phyloP scores from a whole-genome alignment of 1,284 basidiomycete genomes.

The Neonothopanus nambi region DNA sequence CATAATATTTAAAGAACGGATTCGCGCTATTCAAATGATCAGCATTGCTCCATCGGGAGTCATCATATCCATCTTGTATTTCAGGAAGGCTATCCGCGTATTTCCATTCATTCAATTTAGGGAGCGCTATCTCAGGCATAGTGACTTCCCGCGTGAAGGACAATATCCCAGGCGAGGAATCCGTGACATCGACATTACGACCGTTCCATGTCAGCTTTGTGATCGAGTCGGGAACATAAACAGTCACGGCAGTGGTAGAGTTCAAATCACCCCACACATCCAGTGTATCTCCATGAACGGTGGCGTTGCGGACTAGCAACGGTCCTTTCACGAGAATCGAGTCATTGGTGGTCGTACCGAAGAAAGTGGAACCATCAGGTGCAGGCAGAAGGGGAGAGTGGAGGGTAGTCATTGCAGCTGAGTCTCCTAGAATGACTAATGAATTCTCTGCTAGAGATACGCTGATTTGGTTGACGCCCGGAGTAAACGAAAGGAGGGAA shows the following conservation, averaged over 20 bases:
- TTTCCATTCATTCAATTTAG: slow-evolving; percentile 27
- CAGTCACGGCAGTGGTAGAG: slow-evolving; percentile 28
- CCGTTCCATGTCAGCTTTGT: slow-evolving; percentile 36
- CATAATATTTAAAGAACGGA: slow-evolving; percentile 22
- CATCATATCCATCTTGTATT: slow-evolving; percentile 30
- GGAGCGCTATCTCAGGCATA: not conserved
- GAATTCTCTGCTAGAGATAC: slow-evolving; percentile 1
- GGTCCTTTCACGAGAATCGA: slow-evolving; percentile 47
- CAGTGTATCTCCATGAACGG: slow-evolving; percentile 33
- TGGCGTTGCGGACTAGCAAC: slow-evolving; percentile 48
- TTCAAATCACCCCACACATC: slow-evolving; percentile 32
- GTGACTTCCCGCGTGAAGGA: too few relatives aligned
- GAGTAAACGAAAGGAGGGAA: slow-evolving; percentile 7
- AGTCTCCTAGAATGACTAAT: slow-evolving; percentile 7
- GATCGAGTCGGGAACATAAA: slow-evolving; percentile 30
- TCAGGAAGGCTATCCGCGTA: slow-evolving; percentile 39
- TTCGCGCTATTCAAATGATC: slow-evolving; percentile 34
- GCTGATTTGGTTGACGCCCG: not conserved
- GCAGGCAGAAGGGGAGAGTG: slow-evolving; percentile 7
- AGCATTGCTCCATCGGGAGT: slow-evolving; percentile 35
- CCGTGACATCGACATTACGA: not conserved
- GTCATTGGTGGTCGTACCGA: slow-evolving; percentile 3
- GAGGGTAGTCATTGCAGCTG: slow-evolving; percentile 1
- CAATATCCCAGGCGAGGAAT: too few relatives aligned
- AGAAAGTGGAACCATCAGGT: not conserved